Base-by-base conservation (phyloP, 768 basidiomycete genomes). In the Crucibulum laeve region DNA sequence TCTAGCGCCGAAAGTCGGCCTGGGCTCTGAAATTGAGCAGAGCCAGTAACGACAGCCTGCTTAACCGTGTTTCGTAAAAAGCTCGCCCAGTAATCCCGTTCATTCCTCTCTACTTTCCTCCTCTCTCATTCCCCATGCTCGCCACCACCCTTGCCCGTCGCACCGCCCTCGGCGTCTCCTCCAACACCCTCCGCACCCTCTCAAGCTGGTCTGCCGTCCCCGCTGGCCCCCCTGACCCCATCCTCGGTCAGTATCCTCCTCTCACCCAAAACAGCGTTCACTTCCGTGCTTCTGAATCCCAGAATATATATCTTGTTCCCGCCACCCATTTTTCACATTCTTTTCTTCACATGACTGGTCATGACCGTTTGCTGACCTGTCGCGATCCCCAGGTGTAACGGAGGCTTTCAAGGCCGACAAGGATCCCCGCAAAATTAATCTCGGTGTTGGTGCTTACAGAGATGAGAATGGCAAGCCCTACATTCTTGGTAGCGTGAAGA, bases 391-490 rank as follows among this genome's bases (percentile, higher is more conserved):
- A 90, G 87, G 90, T 49, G 77, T 99, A 38, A 87, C 89, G 22
- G 95, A 97, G 60, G 91, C 92, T 22, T 99, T 93, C 81, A 96
- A 94, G 71, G 91, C 91, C 34, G 92, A 97, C 79, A 84, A 81
- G 56, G 82, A 88, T 62, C 73, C 88, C 14, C 82, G 84, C 52
- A 98, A 98, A 67, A 95, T 99, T 59, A 99, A 98, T 70, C 76
- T 99, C 46, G 96, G 96, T 59, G 96, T 97, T 52, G 96, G 96
- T 56, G 90, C 91, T 35, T 97, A 93, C 75, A 80, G 96, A 47
- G 93, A 99, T 55, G 90, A 82, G 51, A 74, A 85, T 43, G 96
- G 96, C 44, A 97, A 96, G 69, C 95, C 95, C 4, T 98, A 93
- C 62, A 83, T 99, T 43, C 73, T 99, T 44, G 83, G 77, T 36